Evolutionary conservation across 164 flowering plant species (phyloP), one percentile per base, ranked within the genome.

Genomic region (Stephania japonica): DNA sequence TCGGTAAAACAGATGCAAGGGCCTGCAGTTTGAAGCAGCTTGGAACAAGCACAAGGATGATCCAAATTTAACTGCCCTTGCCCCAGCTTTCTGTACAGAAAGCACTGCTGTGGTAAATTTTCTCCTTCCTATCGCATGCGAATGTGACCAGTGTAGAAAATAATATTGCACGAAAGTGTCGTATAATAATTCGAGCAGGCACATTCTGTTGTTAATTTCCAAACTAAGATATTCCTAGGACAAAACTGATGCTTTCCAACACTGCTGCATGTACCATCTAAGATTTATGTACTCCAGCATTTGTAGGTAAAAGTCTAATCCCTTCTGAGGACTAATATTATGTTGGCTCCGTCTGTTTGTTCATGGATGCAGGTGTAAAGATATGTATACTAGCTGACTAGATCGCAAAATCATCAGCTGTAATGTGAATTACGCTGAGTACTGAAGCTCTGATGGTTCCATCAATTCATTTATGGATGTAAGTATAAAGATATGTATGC

Each of bases 31-130:
- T 77, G 87, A 88, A 80, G 81, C 81, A 75, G 87, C 87, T 69
- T 92, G 97, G 94, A 73, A 74, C 59, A 90, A 89, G 84, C 84
- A 91, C 84, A 84, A 73, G 76, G 87, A 89, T 75, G 95, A 91
- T 72, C 88, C 89, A 59, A 88, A 91, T 79, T 80, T 94, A 82
- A 59, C 66, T 14, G 27, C 74, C 43, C 82, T 89, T 63, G 61
- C 70, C 44, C 38, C 79, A 69, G 75, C 83, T 65, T 72, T 81
- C 38, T 70, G 75, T 24, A 76, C 70, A 74, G 76, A 27, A 61
- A 47, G 75, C 69, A 16, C 61, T 23, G 27, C 75, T 9, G 64
- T 27, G 72, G 78, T 80, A 73, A 65, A 32, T 24, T 32, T 21
- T 19, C 68, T 59, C 5, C 64, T 59, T 24, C 64, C 21, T 59